Evolutionary conservation across 352 stramenopile species (phyloP).

Genomic region (Elongisporangium anandrum): DNA sequence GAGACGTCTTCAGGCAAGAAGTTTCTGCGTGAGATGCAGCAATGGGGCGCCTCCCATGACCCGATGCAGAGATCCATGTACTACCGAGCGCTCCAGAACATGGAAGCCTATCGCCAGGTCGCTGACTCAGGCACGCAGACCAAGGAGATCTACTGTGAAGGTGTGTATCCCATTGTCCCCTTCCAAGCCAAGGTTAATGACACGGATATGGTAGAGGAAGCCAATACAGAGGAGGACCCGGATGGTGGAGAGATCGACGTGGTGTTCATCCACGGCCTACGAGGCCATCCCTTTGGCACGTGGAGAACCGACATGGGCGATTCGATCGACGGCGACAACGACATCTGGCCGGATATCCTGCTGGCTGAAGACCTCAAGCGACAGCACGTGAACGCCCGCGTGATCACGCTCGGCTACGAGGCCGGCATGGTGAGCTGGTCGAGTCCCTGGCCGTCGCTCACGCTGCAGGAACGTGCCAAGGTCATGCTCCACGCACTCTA

Average conservation of each 20-base stretch:
- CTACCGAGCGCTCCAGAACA: conserved; percentile 65
- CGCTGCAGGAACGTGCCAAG: conserved; percentile 59
- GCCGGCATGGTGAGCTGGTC: conserved; percentile 83
- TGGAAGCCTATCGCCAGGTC: conserved; percentile 52
- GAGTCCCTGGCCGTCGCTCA: conserved; percentile 80
- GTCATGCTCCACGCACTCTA: conserved; percentile 74
- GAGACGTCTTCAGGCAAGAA: conserved; percentile 35
- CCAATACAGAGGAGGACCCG: conserved; percentile 2
- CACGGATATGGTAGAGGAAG: neutral
- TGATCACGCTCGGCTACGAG: conserved; percentile 80
- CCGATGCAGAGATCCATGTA: conserved; percentile 75
- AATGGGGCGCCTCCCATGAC: conserved; percentile 41
- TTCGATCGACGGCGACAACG: conserved; percentile 42
- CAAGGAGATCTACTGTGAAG: conserved; percentile 66
- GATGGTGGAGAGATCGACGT: conserved; percentile 41
- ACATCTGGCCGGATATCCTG: conserved; percentile 76
- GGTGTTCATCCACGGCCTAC: conserved; percentile 82
- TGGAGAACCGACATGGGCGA: conserved; percentile 78
- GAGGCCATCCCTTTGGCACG: conserved; percentile 75
- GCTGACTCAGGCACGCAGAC: conserved; percentile 21
- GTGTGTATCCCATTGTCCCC: conserved; percentile 72
- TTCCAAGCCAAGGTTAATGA: conserved; percentile 7
- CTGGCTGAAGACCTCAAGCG: conserved; percentile 51
- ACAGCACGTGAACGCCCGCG: conserved; percentile 34
- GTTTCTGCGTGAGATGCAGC: conserved; percentile 31